Evolutionary conservation across 176 grass and related monocot genomes (phyloP).

Genomic region (Avena eriantha): DNA sequence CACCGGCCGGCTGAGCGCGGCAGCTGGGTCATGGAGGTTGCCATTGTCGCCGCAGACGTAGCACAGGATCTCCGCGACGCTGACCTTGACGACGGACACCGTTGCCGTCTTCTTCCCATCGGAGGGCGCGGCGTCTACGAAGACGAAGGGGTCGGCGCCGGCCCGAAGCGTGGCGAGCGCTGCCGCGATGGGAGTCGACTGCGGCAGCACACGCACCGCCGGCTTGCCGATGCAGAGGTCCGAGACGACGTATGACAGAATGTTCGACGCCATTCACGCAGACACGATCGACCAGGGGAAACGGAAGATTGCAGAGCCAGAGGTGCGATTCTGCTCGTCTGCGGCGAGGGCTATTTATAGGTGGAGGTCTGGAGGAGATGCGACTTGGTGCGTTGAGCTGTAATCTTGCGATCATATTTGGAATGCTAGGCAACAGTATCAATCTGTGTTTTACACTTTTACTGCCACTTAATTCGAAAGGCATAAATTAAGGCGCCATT

Average conservation of each 20-base stretch:
- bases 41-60: slow-evolving; percentile 61
- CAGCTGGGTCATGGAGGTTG: slow-evolving; percentile 46
- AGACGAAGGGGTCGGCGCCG: slow-evolving; percentile 50
- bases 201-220: slow-evolving; percentile 60
- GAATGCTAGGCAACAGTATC: neutral
- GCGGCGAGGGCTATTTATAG: slow-evolving; percentile 7
- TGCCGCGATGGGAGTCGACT: slow-evolving; percentile 54
- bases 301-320: neutral
- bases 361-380: neutral
- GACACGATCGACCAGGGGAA: neutral
- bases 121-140: slow-evolving; percentile 37
- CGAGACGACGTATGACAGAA: slow-evolving; percentile 70
- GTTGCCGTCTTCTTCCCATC: slow-evolving; percentile 26
- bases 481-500: neutral
- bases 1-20: slow-evolving; percentile 51
- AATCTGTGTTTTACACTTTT: slow-evolving; percentile 1
- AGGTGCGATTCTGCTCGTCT: neutral
- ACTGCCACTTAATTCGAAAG: neutral
- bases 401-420: slow-evolving; percentile 18
- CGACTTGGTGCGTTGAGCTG: neutral
- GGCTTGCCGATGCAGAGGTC: slow-evolving; percentile 98
- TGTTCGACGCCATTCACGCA: slow-evolving; percentile 64
- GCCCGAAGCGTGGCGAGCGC: slow-evolving; percentile 53
- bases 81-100: slow-evolving; percentile 48
- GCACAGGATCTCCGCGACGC: slow-evolving; percentile 71